A percentile compares a stretch with the other conserved stretches of the same genome.
These are phyloP conservation scores for Balakata baccata DNA, from an alignment of 345 rosid genomes.

Conservation along the genomic window DNA sequence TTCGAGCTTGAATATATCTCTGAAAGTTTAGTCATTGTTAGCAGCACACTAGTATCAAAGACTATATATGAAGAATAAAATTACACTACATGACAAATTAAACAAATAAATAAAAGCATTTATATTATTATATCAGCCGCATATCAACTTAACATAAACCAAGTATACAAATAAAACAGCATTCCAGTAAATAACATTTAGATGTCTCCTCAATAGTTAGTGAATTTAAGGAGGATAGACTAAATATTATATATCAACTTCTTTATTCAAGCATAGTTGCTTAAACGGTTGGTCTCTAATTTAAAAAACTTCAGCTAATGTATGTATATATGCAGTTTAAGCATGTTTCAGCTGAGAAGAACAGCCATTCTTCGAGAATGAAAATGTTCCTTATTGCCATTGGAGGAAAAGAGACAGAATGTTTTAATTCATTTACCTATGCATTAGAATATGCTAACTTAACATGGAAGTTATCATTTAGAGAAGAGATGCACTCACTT, in stretches of 20 bases:
- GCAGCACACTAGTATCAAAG: background rate
- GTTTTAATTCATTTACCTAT: background rate
- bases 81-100: background rate
- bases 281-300: background rate
- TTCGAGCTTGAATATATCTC: background rate
- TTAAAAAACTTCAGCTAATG: background rate
- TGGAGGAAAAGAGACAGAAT: background rate
- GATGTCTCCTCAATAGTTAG: background rate
- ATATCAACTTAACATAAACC: background rate
- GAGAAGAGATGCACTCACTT: background rate
- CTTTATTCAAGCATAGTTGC: background rate
- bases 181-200: background rate
- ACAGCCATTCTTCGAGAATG: background rate
- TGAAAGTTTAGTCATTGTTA: background rate
- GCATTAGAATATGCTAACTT: background rate
- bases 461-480: background rate
- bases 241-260: background rate
- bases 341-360: background rate
- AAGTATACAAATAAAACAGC: background rate
- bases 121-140: no score
- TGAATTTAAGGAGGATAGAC: background rate
- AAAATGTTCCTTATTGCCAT: background rate
- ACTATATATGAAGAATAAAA: background rate
- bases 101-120: background rate
- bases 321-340: background rate